Evolutionary conservation across 1,139 yeast species (phyloP), one percentile per base, ranked within the genome.

Genomic region (Magnusiomyces clavatus): DNA sequence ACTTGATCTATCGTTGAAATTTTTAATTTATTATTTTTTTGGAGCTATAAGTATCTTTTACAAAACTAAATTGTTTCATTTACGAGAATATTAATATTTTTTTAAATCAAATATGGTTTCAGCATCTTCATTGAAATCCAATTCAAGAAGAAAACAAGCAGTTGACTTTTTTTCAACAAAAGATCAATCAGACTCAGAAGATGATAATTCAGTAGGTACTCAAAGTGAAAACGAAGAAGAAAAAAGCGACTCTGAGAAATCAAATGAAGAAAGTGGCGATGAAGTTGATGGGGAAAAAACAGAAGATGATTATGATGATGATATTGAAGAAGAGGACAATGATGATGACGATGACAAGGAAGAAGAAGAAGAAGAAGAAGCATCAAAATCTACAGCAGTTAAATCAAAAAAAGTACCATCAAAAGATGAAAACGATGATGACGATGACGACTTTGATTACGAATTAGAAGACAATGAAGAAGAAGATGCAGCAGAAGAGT

Each of bases 401-500:
- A 16, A 36, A n/a, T 44, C 39, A 5, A 45, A 43, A n/a, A 42
- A 52, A 31, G 53, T 42, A 4, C 49, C 47, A 11, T 52, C 52
- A 17, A 57, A 50, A 5, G 63, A 60, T 24, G 64, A 59, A 44
- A 53, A 52, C 38, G 56, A 54, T n/a, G 62, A 57, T 5, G 57
- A 53, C 8, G 56, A 56, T 13, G 56, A 53, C n/a, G 54, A 50
- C 38, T 34, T n/a, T 19, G 54, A 56, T 12, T 50, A 53, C 38
- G 52, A 53, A 6, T 53, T 46, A 12, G 48, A 39, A 10, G 57
- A 54, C 31, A 51, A 47, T 31, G 49, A 39, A 34, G 37, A 35
- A 6, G 52, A 50, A 14, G 56, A 37, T 11, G 39, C 53, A 12
- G 49, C 48, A 14, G 34, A 19, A 31, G 31, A 24, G 6, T 4